Evolutionary conservation across 2,329 filamentous ascomycete genomes (phyloP).

Genomic region (Fusarium sublunatum): DNA sequence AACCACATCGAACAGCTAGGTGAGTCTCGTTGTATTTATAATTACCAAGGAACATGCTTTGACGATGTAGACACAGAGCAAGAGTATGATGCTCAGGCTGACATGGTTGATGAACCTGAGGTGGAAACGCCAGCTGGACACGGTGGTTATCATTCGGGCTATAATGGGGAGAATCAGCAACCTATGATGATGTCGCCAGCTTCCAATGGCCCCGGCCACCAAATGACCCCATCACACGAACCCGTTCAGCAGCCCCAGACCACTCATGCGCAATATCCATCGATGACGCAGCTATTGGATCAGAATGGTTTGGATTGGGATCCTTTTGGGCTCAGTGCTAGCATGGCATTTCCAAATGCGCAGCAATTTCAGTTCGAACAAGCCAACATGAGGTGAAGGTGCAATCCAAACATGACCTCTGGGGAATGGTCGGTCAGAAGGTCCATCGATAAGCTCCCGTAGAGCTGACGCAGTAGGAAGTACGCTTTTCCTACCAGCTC

Average conservation of each 20-base stretch:
- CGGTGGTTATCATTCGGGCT: conserved; percentile 70
- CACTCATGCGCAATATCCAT: conserved; percentile 64
- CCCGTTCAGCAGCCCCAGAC: conserved; percentile 41
- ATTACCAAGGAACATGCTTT: conserved; percentile 69
- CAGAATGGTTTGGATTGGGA: conserved; percentile 86
- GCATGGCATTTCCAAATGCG: conserved; percentile 88
- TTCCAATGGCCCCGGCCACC: conserved; percentile 53
- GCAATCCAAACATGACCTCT: conserved; percentile 13
- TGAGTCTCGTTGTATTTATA: conserved; percentile 65
- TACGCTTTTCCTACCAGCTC: conserved; percentile 15
- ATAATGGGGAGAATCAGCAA: conserved; percentile 61
- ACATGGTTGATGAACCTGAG: conserved; percentile 87
- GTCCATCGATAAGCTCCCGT: conserved; percentile 23
- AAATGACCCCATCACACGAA: conserved; percentile 53
- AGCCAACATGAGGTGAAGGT: conserved; percentile 61
- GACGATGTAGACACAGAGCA: conserved; percentile 82
- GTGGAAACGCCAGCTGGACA: conserved; percentile 74
- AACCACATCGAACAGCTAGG: conserved; percentile 96
- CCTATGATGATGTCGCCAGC: conserved; percentile 56
- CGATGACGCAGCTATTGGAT: conserved; percentile 74
- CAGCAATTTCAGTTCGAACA: conserved; percentile 82
- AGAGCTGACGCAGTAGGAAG: conserved; percentile 27
- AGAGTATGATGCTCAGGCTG: conserved; percentile 92
- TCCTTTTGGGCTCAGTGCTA: conserved; percentile 91
- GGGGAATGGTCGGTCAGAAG: conserved; percentile 19